Evolutionary conservation across 331 rosid species (phyloP), one percentile per base, ranked within the genome.

Genomic region (Pyracantha coccinea): DNA sequence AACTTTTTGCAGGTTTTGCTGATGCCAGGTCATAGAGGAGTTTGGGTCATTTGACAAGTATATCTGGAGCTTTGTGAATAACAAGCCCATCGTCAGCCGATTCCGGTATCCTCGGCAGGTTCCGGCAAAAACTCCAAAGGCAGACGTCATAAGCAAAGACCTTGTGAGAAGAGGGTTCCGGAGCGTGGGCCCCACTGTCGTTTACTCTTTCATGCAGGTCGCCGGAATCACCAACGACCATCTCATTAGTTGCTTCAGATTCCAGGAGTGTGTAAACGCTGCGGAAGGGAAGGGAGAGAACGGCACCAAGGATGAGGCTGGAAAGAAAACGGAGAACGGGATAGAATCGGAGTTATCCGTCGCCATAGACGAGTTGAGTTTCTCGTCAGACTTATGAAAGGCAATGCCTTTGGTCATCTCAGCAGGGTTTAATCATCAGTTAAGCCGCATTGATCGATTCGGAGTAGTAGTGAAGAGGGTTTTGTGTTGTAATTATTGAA

Each of bases 141-240:
- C 91, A 20, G 93, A 88, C 41, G 91, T 86, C 75, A 87, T 91
- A 4, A 91, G 97, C 77, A 91, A 91, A 85, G 97, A 89, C 78
- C 82, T 91, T 11, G 88, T 89, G 77, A 85, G 90, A 75, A 86
- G 97, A 76, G 97, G 97, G 31, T 91, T 91, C 65, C 95, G 97
- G 0, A 80, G 97, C 0, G 95, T 91, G 68, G 89, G 97, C 4
- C 90, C 90, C 62, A 86, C 91, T 0, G 89, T 88, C 7, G 66
- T 88, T 21, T 86, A 88, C 80, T 86, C 90, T 13, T 85, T 85
- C 93, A 85, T 88, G 91, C 93, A 90, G 78, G 89, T 77, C 4
- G 83, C 79, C 2, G 91, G 89, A 74, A 72, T 90, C 21, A 88
- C 91, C 17, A 90, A 87, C 71, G 92, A 88, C 86, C 96, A 90